Conservation (phyloP, 805 yeast species). For the Soucietia sequanensis region DNA sequence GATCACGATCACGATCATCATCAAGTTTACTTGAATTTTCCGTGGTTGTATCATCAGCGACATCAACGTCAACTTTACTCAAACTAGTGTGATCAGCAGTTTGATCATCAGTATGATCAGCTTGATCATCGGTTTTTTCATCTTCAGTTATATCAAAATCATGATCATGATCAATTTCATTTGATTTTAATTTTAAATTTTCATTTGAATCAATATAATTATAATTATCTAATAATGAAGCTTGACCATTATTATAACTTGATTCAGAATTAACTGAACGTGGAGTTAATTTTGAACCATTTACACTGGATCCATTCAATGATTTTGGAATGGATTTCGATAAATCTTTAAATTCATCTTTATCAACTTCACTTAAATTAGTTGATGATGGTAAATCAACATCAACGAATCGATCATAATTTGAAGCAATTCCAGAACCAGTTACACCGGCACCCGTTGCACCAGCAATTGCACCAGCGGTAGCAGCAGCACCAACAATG, state of each 20-base stretch:
- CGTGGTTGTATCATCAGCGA: neutral
- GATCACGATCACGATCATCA: neutral
- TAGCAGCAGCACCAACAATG: conserved; percentile 2
- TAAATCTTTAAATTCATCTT: conserved; percentile 21
- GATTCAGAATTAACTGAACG: neutral
- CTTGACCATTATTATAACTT: conserved; percentile 11
- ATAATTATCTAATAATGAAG: conserved; percentile 22
- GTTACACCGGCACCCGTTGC: conserved; percentile 5
- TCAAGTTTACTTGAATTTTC: conserved; percentile 1
- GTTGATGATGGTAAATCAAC: conserved; percentile 27
- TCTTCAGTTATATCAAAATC: conserved; percentile 21
- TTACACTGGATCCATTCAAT: conserved; percentile 29
- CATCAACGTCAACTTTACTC: conserved; percentile 1
- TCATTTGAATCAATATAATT: conserved; percentile 26
- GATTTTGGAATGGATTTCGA: conserved; percentile 26
- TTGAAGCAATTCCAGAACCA: conserved; percentile 19
- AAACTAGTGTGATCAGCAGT: neutral
- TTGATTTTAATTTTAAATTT: conserved; percentile 11
- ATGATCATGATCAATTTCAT: conserved; percentile 31
- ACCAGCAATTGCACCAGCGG: conserved; percentile 4
- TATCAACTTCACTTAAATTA: conserved; percentile 16
- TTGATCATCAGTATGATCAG: conserved; percentile 18
- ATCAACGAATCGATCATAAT: conserved; percentile 26
- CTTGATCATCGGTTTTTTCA: neutral
- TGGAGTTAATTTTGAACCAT: neutral